Base-by-base conservation (phyloP, 2,329 filamentous ascomycete species). In the Neopestalotiopsis sp. region DNA sequence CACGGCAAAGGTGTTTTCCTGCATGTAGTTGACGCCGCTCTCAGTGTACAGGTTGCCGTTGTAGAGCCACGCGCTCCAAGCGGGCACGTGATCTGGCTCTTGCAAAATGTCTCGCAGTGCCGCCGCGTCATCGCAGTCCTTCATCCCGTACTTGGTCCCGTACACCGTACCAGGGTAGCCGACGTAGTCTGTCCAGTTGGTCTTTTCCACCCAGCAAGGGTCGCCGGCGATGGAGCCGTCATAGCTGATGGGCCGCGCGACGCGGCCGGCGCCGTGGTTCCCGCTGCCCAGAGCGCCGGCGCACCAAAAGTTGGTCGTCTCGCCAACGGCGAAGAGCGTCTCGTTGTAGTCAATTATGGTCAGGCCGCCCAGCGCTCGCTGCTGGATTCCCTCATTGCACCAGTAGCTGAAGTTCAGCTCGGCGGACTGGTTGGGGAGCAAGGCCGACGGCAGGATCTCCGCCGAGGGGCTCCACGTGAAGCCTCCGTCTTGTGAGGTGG, bases 341-440 rank as follows among this genome's bases (percentile, higher is more conserved):
- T 57, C 65, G 10, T 71, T 66, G 70, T 56, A 28, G 61, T 63
- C 61, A 6, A 63, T 40, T 7, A 63, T 63, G 12, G 34, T 24
- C 61, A 63, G 61, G 71, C 62, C 1, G 66, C 71, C 61, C 64
- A 71, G 72, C 2, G 70, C 74, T 4, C 74, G 70, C 67, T 74
- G 74, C 30, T 65, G 69, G 28, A 74, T 74, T 3, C 70, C 71
- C 10, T 68, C 59, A 53, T 74, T 70, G 63, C 74, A 76, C 72
- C 73, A 76, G 66, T 74, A 73, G 20, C 67, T 74, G 67, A 71
- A 75, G 62, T 75, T 71, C 9, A 69, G 58, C 13, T 67, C 57
- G 13, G 70, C 68, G 2, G 74, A 75, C 68, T 76, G 74, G 67
- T 75, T 75, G 1, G 74, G 71, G 2, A 76, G 72, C 9, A 76